These are phyloP conservation scores for Pseudozyma sp. DNA, from an alignment of 1,284 basidiomycete species.

Conservation along the genomic window DNA sequence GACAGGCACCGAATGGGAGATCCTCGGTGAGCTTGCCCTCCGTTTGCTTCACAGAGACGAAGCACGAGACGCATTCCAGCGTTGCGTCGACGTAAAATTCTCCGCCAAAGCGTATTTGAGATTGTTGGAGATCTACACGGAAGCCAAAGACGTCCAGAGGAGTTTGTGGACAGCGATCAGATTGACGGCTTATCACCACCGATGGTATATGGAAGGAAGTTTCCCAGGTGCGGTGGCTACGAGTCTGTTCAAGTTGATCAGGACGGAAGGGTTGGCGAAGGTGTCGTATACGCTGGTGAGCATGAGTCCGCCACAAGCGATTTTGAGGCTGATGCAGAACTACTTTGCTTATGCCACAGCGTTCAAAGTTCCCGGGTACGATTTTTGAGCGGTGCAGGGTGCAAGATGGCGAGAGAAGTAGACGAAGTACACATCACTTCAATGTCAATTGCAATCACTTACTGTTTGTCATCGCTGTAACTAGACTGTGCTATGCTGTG, in stretches of 20 bases:
- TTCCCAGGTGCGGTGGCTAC: constrained; percentile 91
- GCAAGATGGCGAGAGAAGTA: neutral
- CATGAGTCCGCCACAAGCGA: constrained; percentile 73
- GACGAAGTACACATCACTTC: too few species aligned
- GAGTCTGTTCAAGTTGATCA: constrained; percentile 90
- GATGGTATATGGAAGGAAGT: constrained; percentile 72
- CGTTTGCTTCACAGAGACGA: constrained; percentile 96
- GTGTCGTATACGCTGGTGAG: constrained; percentile 92
- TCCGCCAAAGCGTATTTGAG: constrained; percentile 91
- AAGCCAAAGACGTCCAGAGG: constrained; percentile 90
- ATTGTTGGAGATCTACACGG: constrained; percentile 92
- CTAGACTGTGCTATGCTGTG: too few species aligned
- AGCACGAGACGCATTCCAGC: constrained; percentile 95
- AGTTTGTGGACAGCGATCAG: constrained; percentile 90
- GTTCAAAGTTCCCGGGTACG: constrained; percentile 46
- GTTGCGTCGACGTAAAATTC: constrained; percentile 89
- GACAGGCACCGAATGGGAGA: constrained; percentile 98
- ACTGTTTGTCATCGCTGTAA: neutral
- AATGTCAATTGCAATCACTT: neutral
- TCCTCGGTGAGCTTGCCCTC: constrained; percentile 91
- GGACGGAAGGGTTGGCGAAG: constrained; percentile 93
- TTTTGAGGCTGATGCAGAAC: constrained; percentile 55
- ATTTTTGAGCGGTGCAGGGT: constrained; percentile 18
- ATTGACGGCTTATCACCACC: constrained; percentile 87
- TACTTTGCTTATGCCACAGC: constrained; percentile 53